These are phyloP conservation scores for Pyrenula aspistea DNA, from an alignment of 495 filamentous ascomycete species.

Conservation along the genomic window DNA sequence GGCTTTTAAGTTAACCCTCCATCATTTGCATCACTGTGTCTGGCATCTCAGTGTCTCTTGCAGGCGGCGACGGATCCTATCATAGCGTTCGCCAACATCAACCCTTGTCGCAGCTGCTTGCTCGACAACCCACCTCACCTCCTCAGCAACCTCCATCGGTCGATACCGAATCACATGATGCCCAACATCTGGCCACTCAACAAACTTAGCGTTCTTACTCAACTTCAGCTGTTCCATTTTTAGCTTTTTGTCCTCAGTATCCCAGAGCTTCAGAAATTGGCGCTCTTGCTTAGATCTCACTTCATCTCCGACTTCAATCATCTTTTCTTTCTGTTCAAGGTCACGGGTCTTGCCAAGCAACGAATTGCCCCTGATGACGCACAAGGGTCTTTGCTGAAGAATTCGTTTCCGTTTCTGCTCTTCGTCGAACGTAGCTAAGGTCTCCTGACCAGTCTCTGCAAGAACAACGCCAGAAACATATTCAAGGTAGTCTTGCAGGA, in stretches of 20 bases:
- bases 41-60: too few relatives aligned
- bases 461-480: conserved; percentile 28
- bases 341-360: background rate
- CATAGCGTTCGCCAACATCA: too few relatives aligned
- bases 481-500: conserved; percentile 20
- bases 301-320: background rate
- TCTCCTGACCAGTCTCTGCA: conserved; percentile 9
- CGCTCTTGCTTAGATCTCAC: background rate
- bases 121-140: conserved; percentile 33
- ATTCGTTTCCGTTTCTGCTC: background rate
- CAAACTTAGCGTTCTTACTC: conserved; percentile 19
- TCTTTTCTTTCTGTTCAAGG: background rate
- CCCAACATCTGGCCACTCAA: conserved; percentile 30
- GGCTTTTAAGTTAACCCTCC: too few relatives aligned
- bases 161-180: conserved; percentile 35
- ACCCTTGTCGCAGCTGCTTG: too few relatives aligned
- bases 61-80: too few relatives aligned
- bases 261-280: conserved; percentile 23
- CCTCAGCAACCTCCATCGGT: conserved; percentile 32
- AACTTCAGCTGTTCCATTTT: conserved; percentile 33
- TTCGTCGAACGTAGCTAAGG: background rate
- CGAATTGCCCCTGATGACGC: background rate
- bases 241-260: conserved; percentile 21
- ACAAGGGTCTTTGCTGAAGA: background rate
- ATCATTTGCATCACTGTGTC: too few relatives aligned